Evolutionary conservation across 176 grass and related monocot genomes (phyloP).

Genomic region (Avena sativa): DNA sequence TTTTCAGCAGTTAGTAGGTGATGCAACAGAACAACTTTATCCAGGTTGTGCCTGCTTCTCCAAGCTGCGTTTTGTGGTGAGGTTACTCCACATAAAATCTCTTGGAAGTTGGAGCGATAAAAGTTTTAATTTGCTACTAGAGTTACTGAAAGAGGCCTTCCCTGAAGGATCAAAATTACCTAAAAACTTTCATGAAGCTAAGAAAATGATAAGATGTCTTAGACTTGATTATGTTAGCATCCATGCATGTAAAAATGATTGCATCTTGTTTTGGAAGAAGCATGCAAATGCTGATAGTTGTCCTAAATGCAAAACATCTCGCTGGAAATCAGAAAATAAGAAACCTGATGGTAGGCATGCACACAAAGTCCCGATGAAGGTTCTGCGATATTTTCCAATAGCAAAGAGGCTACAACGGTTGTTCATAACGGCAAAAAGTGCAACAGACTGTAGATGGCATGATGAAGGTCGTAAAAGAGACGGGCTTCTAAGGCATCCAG

Average conservation of each 20-base stretch:
- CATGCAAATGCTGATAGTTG: background rate
- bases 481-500: background rate
- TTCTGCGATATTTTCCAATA: background rate
- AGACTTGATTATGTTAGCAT: background rate
- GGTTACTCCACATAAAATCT: background rate
- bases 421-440: background rate
- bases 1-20: no score
- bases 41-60: no score
- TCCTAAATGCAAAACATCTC: background rate
- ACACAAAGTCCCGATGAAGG: background rate
- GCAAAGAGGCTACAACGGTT: background rate
- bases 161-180: background rate
- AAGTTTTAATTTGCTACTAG: background rate
- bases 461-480: background rate
- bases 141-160: background rate
- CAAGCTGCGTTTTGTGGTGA: background rate
- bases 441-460: background rate
- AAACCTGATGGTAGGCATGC: background rate
- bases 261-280: no score
- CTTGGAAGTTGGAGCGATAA: background rate
- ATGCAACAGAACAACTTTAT: background rate
- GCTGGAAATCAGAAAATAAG: background rate
- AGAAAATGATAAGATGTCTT: background rate
- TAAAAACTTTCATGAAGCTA: background rate
- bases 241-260: background rate